These are phyloP conservation scores for Penicillium soppii DNA, from an alignment of 495 filamentous ascomycete species.

Conservation along the genomic window DNA sequence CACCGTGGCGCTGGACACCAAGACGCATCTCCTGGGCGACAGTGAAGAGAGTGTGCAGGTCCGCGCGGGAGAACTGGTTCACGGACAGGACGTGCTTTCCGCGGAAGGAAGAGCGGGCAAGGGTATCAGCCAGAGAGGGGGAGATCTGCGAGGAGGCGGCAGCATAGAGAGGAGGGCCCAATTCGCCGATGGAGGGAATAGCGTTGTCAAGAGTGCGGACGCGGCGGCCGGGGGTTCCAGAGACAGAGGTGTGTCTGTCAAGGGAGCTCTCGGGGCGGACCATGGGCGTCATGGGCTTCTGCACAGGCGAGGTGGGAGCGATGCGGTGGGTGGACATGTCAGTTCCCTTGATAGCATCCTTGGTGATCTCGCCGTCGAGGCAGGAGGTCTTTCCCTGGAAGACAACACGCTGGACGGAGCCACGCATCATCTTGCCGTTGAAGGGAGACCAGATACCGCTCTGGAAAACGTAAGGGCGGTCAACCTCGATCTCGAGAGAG, in stretches of 20 bases:
- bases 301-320: constrained; percentile 53
- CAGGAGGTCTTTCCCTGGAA: constrained; percentile 77
- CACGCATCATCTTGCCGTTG: constrained; percentile 66
- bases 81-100: constrained; percentile 85
- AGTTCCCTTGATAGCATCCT: constrained; percentile 58
- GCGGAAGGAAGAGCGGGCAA: constrained; percentile 81
- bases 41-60: constrained; percentile 90
- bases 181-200: constrained; percentile 44
- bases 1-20: constrained; percentile 85
- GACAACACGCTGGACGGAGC: constrained; percentile 72
- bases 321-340: constrained; percentile 76
- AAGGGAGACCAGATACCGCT: constrained; percentile 71
- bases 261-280: constrained; percentile 47
- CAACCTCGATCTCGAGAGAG: constrained; percentile 73
- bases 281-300: constrained; percentile 50
- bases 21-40: constrained; percentile 96
- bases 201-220: constrained; percentile 27
- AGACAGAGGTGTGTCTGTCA: constrained; percentile 43
- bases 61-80: constrained; percentile 77
- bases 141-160: constrained; percentile 44
- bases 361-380: constrained; percentile 66
- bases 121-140: constrained; percentile 64
- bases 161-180: constrained; percentile 51
- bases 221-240: constrained; percentile 40
- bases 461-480: constrained; percentile 62